phyloP scores from a whole-genome alignment of 1,284 basidiomycete genomes.

The Ganoderma leucocontextum region DNA sequence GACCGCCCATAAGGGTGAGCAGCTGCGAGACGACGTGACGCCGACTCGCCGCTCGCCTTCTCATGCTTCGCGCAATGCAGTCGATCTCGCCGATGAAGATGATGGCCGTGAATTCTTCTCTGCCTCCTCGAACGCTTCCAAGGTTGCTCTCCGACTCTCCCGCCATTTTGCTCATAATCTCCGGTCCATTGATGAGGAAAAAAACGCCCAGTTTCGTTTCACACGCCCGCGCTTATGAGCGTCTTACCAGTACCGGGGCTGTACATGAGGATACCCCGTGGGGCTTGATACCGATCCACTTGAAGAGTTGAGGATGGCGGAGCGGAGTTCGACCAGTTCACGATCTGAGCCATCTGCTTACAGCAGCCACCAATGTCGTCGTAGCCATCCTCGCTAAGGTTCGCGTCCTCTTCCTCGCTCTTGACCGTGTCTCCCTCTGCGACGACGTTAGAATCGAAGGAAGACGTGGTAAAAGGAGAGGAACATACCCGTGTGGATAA shows the following conservation, averaged over 20 bases:
- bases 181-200: too few species aligned
- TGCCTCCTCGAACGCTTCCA: conserved; percentile 97
- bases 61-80: conserved; percentile 99
- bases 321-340: conserved; percentile 97
- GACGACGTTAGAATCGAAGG: too few species aligned
- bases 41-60: conserved; percentile 99
- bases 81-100: conserved; percentile 99
- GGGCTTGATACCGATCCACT: conserved; percentile 99
- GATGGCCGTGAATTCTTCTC: conserved; percentile 99
- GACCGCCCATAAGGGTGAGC: conserved; percentile 97
- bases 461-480: conserved; percentile 1
- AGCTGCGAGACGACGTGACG: conserved; percentile 98
- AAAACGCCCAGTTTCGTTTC: too few species aligned
- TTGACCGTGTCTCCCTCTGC: too few species aligned
- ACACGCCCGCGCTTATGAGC: conserved; percentile 96
- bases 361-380: conserved; percentile 99
- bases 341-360: conserved; percentile 99
- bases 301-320: conserved; percentile 99
- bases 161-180: conserved; percentile 99
- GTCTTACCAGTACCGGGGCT: conserved; percentile 98
- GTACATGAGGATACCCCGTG: conserved; percentile 96
- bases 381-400: conserved; percentile 96
- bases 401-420: too few species aligned
- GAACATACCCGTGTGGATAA: conserved; percentile 85
- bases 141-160: conserved; percentile 98